Base-by-base conservation (phyloP, 1,139 yeast species). In the Suhomyces atakaporum region DNA sequence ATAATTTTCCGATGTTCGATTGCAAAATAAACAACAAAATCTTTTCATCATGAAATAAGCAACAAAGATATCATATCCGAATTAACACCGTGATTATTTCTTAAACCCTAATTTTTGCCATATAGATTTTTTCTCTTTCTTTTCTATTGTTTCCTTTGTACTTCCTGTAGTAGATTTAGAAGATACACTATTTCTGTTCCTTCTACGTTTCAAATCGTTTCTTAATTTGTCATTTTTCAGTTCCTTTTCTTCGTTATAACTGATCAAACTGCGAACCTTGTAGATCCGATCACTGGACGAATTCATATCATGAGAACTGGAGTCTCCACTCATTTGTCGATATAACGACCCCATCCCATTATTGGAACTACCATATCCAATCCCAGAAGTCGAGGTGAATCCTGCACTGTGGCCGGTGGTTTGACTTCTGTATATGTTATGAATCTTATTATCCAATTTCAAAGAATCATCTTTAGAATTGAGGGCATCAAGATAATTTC, bases 261-360 rank as follows among this genome's bases (percentile, higher is more conserved):
- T 48, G 31, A 48, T 42, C 44, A 69, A 47, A 21, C 73, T 66
- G 37, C 62, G 63, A n/a, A 70, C 75, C 45, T 67, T 66, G 54
- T 69, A 69, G 30, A 66, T 58, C 9, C 51, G 45, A n/a, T 46
- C 54, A 11, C 30, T 40, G 10, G 36, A 36, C 8, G 38, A 32
- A 10, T 16, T 27, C n/a, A 20, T 26, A 15, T 39, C 42, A 13
- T 35, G 39, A 5, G 31, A 29, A 18, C 37, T 30, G 3, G 39
- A 42, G 19, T 43, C 46, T 4, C 31, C 21, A 25, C 47, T 41
- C 7, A 22, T 29, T 22, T 36, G 35, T 7, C 45, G 37, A 31
- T 38, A 35, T 10, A 44, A 26, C 6, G 42, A 25, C 8, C 22
- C 22, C 8, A n/a, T 5, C 12, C 27, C 25, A 14, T 19, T 26